phyloP scores from a whole-genome alignment of 306 rosid genomes.

The Cicer bijugum region DNA sequence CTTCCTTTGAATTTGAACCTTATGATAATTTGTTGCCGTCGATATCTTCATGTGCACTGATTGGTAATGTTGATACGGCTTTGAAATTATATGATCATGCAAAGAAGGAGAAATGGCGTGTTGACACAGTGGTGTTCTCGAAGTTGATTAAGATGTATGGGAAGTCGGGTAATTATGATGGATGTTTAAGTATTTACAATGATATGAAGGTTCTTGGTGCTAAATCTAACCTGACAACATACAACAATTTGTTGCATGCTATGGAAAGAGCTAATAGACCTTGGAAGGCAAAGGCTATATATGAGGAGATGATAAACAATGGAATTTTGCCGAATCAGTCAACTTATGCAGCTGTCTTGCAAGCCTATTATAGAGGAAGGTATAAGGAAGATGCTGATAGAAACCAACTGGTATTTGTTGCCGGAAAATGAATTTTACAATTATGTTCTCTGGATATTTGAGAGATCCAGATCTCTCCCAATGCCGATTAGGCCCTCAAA shows the following conservation, averaged over 20 bases:
- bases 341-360: constrained; percentile 74
- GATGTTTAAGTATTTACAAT: constrained; percentile 74
- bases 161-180: constrained; percentile 68
- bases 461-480: too few relatives aligned
- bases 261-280: constrained; percentile 88
- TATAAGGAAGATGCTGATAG: constrained; percentile 57
- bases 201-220: constrained; percentile 86
- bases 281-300: constrained; percentile 65
- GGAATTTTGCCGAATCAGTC: constrained; percentile 66
- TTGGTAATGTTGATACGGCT: constrained; percentile 74
- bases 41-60: constrained; percentile 77
- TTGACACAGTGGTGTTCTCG: constrained; percentile 61
- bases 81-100: constrained; percentile 75
- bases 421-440: too few relatives aligned
- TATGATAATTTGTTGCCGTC: constrained; percentile 64
- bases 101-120: constrained; percentile 73
- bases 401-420: too few relatives aligned
- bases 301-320: constrained; percentile 67
- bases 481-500: too few relatives aligned
- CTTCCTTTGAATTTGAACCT: constrained; percentile 61
- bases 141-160: constrained; percentile 78
- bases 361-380: constrained; percentile 74
- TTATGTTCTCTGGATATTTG: too few relatives aligned
- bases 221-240: constrained; percentile 61
- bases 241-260: constrained; percentile 69